phyloP scores from a whole-genome alignment of 2,329 filamentous ascomycete genomes.

The Alternaria gaisen region DNA sequence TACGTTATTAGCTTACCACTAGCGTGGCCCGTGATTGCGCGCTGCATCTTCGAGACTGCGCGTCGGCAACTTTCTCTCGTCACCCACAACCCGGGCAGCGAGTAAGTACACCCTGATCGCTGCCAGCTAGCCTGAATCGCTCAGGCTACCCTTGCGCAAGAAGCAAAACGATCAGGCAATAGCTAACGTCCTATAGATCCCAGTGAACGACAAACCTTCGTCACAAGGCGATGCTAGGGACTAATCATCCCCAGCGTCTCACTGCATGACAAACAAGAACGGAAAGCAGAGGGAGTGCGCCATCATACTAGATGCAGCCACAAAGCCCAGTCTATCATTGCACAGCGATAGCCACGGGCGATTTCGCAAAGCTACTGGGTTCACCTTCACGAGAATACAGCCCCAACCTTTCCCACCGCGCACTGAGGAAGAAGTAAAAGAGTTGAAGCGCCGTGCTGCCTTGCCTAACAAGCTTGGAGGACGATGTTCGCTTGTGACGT shows the following conservation, averaged over 20 bases:
- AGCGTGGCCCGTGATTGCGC: conserved; percentile 31
- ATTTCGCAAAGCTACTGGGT: conserved; percentile 30
- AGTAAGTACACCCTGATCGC: conserved; percentile 26
- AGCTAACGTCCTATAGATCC: conserved; percentile 32
- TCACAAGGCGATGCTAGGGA: conserved; percentile 34
- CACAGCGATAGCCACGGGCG: conserved; percentile 21
- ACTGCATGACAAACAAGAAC: conserved; percentile 45
- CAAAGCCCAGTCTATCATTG: conserved; percentile 25
- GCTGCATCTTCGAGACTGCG: conserved; percentile 20
- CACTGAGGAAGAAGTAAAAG: conserved; percentile 47
- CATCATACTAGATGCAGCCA: conserved; percentile 36
- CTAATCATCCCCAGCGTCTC: conserved; percentile 34
- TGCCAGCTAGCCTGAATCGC: background rate
- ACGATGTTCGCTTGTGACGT: conserved; percentile 40
- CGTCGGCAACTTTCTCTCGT: conserved; percentile 25
- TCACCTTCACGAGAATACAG: conserved; percentile 16
- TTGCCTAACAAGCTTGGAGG: conserved; percentile 24
- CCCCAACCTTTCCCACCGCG: conserved; percentile 38
- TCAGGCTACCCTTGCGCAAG: background rate
- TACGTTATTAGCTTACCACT: conserved; percentile 21
- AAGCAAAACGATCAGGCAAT: background rate
- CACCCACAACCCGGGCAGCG: conserved; percentile 40
- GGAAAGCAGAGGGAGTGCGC: conserved; percentile 48
- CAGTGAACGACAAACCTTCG: conserved; percentile 39
- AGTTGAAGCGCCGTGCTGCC: conserved; percentile 39